phyloP scores from a whole-genome alignment of 192 early-diverging fungal species.

The Coemansia sp. region DNA sequence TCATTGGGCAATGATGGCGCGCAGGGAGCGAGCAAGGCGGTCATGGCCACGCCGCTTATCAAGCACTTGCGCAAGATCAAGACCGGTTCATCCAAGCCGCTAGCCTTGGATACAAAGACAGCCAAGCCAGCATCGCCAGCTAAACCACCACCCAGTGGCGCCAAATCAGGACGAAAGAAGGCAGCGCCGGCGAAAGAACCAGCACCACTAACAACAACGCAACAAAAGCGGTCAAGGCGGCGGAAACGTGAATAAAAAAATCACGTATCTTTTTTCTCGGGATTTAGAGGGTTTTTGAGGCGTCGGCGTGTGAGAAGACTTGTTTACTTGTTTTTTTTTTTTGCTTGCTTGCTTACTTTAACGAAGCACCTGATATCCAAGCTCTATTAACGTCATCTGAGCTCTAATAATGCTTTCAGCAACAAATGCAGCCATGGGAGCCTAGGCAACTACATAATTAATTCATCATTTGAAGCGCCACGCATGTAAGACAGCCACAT shows the following conservation, averaged over 20 bases:
- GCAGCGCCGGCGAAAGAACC: not conserved
- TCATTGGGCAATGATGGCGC: not conserved
- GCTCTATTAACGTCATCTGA: not conserved
- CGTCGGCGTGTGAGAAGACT: not conserved
- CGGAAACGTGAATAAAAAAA: too few relatives aligned
- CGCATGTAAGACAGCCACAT: not conserved
- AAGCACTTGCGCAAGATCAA: conserved; percentile 43
- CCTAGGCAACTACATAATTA: not conserved
- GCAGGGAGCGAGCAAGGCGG: not conserved
- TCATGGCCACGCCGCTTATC: conserved; percentile 32
- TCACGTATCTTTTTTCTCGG: too few relatives aligned
- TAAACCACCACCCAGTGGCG: not conserved
- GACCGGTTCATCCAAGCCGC: not conserved
- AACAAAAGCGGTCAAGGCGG: too few relatives aligned
- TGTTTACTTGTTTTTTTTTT: too few relatives aligned
- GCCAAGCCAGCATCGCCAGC: not conserved
- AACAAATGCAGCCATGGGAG: not conserved
- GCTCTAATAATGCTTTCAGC: too few relatives aligned
- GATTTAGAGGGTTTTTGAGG: not conserved
- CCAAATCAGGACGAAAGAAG: conserved; percentile 3
- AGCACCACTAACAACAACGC: not conserved
- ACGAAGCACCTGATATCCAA: not conserved
- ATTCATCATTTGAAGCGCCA: not conserved
- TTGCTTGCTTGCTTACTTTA: not conserved
- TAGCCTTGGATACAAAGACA: not conserved